Evolutionary conservation across 2,329 filamentous ascomycete genomes (phyloP).

Genomic region (Fusarium drepaniforme): DNA sequence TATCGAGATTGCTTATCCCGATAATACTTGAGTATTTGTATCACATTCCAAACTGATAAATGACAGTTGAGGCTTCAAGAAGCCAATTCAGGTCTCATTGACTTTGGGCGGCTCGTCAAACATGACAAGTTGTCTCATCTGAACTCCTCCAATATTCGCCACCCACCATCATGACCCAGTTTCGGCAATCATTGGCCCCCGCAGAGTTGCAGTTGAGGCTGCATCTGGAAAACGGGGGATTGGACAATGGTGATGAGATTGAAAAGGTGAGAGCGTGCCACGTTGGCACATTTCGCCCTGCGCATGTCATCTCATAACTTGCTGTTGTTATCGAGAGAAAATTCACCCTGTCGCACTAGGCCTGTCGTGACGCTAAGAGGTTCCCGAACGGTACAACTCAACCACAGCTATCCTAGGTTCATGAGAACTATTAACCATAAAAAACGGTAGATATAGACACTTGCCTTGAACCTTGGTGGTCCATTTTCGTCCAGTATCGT

Average conservation of each 20-base stretch:
- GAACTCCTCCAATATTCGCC: neutral
- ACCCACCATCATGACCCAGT: neutral
- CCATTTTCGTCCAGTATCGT: neutral
- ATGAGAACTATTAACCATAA: neutral
- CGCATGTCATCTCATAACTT: neutral
- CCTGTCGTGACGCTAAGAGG: neutral
- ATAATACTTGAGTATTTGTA: neutral
- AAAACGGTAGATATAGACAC: neutral
- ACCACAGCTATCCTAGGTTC: neutral
- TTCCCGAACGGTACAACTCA: neutral
- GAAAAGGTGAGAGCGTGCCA: constrained; percentile 8
- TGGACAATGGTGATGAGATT: neutral
- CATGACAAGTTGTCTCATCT: neutral
- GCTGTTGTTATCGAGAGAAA: neutral
- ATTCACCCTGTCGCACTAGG: neutral
- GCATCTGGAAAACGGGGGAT: neutral
- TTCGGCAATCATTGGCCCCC: neutral
- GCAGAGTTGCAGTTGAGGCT: neutral
- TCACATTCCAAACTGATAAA: neutral
- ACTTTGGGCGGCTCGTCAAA: neutral
- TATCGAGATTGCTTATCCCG: neutral
- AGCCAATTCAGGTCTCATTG: neutral
- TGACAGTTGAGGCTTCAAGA: neutral
- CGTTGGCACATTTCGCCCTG: neutral
- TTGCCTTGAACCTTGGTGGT: neutral